These are phyloP conservation scores for Trichoderma sp. DNA, from an alignment of 2,329 filamentous ascomycete species.

Conservation along the genomic window DNA sequence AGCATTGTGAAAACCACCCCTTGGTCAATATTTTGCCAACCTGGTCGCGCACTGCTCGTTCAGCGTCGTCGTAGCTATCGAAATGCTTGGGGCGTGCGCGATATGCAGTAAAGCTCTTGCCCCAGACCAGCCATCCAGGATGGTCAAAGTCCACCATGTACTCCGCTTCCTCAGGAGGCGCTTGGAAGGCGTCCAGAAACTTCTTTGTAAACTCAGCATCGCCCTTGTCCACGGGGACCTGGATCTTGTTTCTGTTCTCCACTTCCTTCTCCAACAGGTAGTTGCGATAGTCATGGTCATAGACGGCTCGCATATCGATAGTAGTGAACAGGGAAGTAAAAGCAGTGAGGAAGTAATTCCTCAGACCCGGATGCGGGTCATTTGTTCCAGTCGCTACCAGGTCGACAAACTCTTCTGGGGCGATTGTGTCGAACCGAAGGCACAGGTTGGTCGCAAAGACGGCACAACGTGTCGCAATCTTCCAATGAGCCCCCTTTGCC, in stretches of 20 bases:
- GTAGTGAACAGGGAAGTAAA: constrained; percentile 78
- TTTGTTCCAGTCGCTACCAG: constrained; percentile 81
- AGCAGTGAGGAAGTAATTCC: constrained; percentile 77
- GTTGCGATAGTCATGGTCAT: constrained; percentile 83
- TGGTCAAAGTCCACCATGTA: constrained; percentile 92
- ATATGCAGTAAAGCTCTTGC: constrained; percentile 79
- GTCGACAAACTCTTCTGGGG: constrained; percentile 78
- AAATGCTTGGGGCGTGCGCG: constrained; percentile 69
- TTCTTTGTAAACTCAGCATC: constrained; percentile 77
- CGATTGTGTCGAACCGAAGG: constrained; percentile 86
- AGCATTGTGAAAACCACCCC: constrained; percentile 84
- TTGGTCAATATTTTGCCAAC: constrained; percentile 80
- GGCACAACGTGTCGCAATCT: constrained; percentile 85
- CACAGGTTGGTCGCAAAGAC: constrained; percentile 90
- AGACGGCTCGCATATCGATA: constrained; percentile 82
- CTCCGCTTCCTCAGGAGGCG: constrained; percentile 66
- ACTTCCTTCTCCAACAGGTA: constrained; percentile 78
- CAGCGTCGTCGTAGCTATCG: constrained; percentile 75
- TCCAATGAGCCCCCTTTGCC: constrained; percentile 87
- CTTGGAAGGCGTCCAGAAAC: constrained; percentile 76
- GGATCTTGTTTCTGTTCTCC: constrained; percentile 72
- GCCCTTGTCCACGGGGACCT: constrained; percentile 70
- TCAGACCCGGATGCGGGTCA: constrained; percentile 84
- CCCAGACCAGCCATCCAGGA: constrained; percentile 96
- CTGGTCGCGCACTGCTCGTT: constrained; percentile 70